phyloP scores from a whole-genome alignment of 106 monocot genomes.

The Dactylorhiza incarnata region DNA sequence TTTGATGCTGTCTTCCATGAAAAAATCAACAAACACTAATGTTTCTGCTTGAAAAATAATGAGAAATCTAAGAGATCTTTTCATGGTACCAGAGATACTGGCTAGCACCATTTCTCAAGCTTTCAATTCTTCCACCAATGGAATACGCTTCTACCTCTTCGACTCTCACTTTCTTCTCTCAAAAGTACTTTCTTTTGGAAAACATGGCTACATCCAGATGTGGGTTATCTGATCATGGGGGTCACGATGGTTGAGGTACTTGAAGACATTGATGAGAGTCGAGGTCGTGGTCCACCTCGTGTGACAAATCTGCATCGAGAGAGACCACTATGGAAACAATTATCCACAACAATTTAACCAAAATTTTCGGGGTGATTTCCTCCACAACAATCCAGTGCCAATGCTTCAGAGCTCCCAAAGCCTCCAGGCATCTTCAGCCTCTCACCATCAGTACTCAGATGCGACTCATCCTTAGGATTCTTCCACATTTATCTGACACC shows the following conservation, averaged over 20 bases:
- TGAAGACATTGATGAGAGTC: background rate
- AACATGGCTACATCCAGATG: background rate
- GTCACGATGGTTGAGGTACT: background rate
- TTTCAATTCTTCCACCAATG: too few relatives aligned
- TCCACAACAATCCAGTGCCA: background rate
- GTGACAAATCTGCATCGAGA: constrained; percentile 1
- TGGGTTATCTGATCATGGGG: background rate
- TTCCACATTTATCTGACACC: too few relatives aligned
- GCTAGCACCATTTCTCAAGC: too few relatives aligned
- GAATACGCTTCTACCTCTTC: too few relatives aligned
- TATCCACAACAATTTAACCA: background rate
- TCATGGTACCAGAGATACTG: too few relatives aligned
- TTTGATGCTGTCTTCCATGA: too few relatives aligned
- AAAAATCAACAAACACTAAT: too few relatives aligned
- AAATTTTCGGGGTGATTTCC: background rate
- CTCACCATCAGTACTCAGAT: background rate
- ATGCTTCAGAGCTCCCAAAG: background rate
- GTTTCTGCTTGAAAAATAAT: too few relatives aligned
- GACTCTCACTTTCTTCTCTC: too few relatives aligned
- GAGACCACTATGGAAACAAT: background rate
- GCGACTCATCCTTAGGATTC: background rate
- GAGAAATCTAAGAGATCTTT: too few relatives aligned
- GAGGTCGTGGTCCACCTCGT: constrained; percentile 1
- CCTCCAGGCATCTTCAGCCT: background rate
- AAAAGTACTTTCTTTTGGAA: background rate